These are phyloP conservation scores for Penicillium mononematosum DNA, from an alignment of 495 filamentous ascomycete species.

Conservation along the genomic window DNA sequence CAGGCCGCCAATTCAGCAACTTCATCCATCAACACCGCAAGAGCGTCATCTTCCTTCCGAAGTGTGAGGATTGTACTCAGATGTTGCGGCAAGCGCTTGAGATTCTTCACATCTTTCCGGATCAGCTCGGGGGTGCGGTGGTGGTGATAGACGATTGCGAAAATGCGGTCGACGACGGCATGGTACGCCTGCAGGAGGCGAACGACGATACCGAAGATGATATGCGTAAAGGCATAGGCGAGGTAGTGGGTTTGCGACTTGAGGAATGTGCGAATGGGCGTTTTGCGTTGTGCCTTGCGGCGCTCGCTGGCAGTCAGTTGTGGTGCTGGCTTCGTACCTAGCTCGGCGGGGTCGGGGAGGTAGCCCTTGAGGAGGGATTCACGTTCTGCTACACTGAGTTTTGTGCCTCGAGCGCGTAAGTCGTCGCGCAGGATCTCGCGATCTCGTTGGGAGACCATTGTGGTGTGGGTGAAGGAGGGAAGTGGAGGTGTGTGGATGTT, in stretches of 20 bases:
- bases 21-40: constrained; percentile 85
- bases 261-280: constrained; percentile 65
- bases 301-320: constrained; percentile 23
- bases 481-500: constrained; percentile 4
- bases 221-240: constrained; percentile 70
- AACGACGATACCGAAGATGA: constrained; percentile 82
- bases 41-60: constrained; percentile 65
- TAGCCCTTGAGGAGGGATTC: constrained; percentile 73
- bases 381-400: constrained; percentile 63
- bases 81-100: constrained; percentile 74
- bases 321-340: constrained; percentile 17
- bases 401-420: constrained; percentile 54
- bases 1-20: constrained; percentile 86
- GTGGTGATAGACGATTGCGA: constrained; percentile 85
- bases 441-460: constrained; percentile 57
- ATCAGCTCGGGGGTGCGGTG: constrained; percentile 92
- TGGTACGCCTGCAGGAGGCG: constrained; percentile 77
- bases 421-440: constrained; percentile 62
- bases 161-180: constrained; percentile 66
- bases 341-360: constrained; percentile 61
- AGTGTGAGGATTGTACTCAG: constrained; percentile 81
- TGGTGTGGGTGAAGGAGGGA: constrained; percentile 6
- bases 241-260: constrained; percentile 64
- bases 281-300: constrained; percentile 37
- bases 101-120: constrained; percentile 74